phyloP scores from a whole-genome alignment of 2,329 filamentous ascomycete species.

The Colletotrichum phormii region DNA sequence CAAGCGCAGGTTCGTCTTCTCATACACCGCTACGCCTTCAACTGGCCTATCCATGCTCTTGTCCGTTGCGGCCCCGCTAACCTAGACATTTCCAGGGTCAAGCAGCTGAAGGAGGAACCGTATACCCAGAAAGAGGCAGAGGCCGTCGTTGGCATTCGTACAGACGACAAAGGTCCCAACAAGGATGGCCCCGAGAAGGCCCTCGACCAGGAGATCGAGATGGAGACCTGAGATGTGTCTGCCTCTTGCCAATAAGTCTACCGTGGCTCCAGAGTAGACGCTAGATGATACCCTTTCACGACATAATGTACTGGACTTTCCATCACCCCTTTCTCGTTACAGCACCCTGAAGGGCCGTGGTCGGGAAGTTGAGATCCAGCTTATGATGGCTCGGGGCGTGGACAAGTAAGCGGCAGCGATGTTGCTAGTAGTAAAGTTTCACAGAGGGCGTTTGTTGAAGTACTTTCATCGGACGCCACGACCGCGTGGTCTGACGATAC shows the following conservation, averaged over 20 bases:
- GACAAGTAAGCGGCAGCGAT: neutral
- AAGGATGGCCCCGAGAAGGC: slow-evolving; percentile 42
- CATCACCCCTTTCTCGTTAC: neutral
- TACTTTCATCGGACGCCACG: slow-evolving; percentile 54
- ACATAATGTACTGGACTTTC: slow-evolving; percentile 14
- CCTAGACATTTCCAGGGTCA: slow-evolving; percentile 67
- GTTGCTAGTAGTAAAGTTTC: neutral
- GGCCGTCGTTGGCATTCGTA: slow-evolving; percentile 78
- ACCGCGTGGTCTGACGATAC: slow-evolving; percentile 58
- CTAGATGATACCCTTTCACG: slow-evolving; percentile 32
- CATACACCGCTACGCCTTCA: neutral
- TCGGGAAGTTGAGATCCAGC: neutral
- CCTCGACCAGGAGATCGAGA: slow-evolving; percentile 53
- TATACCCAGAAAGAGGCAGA: slow-evolving; percentile 90
- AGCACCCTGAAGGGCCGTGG: neutral
- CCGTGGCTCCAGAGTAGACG: slow-evolving; percentile 14
- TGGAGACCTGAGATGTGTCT: slow-evolving; percentile 35
- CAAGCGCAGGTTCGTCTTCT: slow-evolving; percentile 77
- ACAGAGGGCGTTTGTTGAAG: neutral
- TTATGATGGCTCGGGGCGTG: neutral
- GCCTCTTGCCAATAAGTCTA: neutral
- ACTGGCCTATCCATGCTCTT: neutral
- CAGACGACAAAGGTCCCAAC: slow-evolving; percentile 69
- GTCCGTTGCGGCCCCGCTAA: neutral
- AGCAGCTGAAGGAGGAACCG: slow-evolving; percentile 84